phyloP scores from a whole-genome alignment of 208 protist genomes.

The Leishmania arabica region DNA sequence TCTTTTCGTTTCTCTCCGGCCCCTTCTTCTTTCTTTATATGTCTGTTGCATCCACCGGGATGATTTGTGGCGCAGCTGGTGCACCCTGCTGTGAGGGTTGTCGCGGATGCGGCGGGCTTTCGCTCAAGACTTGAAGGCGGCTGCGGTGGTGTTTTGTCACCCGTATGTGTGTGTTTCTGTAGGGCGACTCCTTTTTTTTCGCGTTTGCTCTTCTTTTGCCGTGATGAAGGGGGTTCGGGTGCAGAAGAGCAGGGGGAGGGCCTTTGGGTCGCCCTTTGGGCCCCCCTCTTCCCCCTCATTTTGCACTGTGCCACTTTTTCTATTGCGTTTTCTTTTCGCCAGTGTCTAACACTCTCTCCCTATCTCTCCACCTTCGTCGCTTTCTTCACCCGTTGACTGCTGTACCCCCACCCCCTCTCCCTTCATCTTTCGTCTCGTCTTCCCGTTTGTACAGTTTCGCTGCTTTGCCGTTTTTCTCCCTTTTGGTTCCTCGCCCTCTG shows the following conservation, averaged over 20 bases:
- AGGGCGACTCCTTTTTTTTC: neutral
- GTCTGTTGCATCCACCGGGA: neutral
- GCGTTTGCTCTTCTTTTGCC: neutral
- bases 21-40: neutral
- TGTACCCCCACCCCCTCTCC: neutral
- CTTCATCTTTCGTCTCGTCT: neutral
- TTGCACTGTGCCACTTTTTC: neutral
- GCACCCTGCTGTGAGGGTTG: neutral
- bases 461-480: neutral
- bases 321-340: neutral
- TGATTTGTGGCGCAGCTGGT: neutral
- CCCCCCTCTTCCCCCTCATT: neutral
- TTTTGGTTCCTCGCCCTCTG: neutral
- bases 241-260: neutral
- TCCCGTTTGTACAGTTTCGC: neutral
- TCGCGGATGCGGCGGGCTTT: neutral
- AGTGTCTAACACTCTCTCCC: neutral
- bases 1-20: neutral
- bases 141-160: neutral
- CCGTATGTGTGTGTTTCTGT: neutral
- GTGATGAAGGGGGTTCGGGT: neutral
- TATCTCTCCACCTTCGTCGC: neutral
- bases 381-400: neutral
- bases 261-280: neutral
- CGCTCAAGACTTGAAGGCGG: no score